Evolutionary conservation across 2,329 filamentous ascomycete genomes (phyloP).

Genomic region (Xylaria sp.): DNA sequence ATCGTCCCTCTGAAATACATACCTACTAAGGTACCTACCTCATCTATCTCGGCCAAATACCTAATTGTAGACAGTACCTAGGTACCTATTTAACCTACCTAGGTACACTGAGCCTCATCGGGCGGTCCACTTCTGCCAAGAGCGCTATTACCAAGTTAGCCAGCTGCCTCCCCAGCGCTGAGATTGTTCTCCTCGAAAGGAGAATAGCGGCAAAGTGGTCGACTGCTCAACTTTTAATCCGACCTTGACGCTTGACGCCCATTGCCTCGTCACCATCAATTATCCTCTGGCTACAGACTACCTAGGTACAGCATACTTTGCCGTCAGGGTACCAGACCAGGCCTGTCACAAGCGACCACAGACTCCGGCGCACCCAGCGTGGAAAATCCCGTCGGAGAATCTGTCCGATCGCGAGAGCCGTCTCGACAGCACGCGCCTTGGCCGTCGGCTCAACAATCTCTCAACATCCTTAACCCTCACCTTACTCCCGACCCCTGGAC

Average conservation of each 20-base stretch:
- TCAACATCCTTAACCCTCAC: background rate
- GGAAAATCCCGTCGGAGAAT: constrained; percentile 19
- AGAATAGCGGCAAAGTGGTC: constrained; percentile 34
- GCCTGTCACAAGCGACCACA: constrained; percentile 4
- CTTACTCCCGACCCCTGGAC: background rate
- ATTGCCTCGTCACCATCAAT: constrained; percentile 19
- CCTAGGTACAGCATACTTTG: background rate
- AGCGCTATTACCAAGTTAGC: constrained; percentile 34
- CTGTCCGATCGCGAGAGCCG: constrained; percentile 18
- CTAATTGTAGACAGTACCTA: too few species aligned
- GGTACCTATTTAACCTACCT: background rate
- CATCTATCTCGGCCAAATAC: too few species aligned
- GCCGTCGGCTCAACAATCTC: constrained; percentile 4
- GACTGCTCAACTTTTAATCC: constrained; percentile 33
- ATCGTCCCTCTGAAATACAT: too few species aligned
- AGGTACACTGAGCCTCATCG: constrained; percentile 13
- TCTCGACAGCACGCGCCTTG: constrained; percentile 28
- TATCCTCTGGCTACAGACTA: constrained; percentile 3
- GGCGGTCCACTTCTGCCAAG: constrained; percentile 35
- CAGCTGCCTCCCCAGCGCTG: constrained; percentile 25
- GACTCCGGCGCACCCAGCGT: constrained; percentile 21
- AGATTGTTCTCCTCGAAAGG: constrained; percentile 37
- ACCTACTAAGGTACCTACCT: too few species aligned
- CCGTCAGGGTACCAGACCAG: background rate
- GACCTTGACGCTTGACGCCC: constrained; percentile 23